Conservation (phyloP, 768 basidiomycete genomes). For the Ephemerocybe angulata region DNA sequence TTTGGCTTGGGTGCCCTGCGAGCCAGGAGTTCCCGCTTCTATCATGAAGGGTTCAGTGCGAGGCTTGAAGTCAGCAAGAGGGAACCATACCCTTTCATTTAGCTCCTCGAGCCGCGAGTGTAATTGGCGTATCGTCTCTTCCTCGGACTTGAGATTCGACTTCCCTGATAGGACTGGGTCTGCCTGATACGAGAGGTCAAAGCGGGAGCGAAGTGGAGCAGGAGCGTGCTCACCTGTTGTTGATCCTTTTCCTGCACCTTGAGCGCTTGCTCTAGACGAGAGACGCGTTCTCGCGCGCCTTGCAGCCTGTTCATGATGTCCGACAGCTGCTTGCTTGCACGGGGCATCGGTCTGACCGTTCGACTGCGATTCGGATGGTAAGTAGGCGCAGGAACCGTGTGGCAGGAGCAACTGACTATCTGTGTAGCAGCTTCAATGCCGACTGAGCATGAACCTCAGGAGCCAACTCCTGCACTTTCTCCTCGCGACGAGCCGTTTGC, state of each 20-base stretch:
- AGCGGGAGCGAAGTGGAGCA: background rate
- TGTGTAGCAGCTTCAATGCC: slow-evolving; percentile 71
- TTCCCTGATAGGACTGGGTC: slow-evolving; percentile 20
- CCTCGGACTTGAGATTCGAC: slow-evolving; percentile 38
- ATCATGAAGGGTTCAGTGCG: slow-evolving; percentile 11
- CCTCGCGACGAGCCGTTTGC: slow-evolving; percentile 35
- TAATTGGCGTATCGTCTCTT: slow-evolving; percentile 35
- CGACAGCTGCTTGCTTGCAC: slow-evolving; percentile 44
- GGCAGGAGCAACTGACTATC: slow-evolving; percentile 54
- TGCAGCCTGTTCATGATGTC: slow-evolving; percentile 38
- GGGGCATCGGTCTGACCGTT: slow-evolving; percentile 48
- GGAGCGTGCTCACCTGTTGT: background rate
- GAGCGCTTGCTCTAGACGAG: slow-evolving; percentile 23
- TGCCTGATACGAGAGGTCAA: background rate
- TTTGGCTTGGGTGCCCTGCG: slow-evolving; percentile 1
- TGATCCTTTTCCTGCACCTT: background rate
- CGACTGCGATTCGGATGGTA: slow-evolving; percentile 25
- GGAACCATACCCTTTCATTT: slow-evolving; percentile 34
- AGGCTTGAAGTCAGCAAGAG: background rate
- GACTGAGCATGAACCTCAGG: slow-evolving; percentile 77
- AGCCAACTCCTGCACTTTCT: slow-evolving; percentile 46
- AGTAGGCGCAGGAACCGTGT: background rate
- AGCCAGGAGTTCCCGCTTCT: slow-evolving; percentile 21
- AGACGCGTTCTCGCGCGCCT: slow-evolving; percentile 36
- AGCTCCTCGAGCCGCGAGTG: slow-evolving; percentile 37